Evolutionary conservation across 495 filamentous ascomycete genomes (phyloP), one percentile per base, ranked within the genome.

Genomic region (Friedmanniomyces simplex): DNA sequence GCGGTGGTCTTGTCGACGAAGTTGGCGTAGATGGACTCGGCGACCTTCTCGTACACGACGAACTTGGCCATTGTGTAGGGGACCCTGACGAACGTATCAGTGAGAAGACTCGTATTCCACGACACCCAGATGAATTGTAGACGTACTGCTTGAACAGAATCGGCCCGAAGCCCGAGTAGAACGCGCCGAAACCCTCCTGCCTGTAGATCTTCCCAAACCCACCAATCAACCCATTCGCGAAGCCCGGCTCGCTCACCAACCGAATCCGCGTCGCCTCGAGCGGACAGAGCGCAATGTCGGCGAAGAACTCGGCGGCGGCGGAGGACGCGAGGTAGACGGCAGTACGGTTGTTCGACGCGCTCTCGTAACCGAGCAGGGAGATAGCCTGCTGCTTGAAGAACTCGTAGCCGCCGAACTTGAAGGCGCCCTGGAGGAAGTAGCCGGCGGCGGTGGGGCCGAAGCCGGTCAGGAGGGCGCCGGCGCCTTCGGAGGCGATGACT

Each of bases 1-100:
- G 87, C 71, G 52, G 74, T 76, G 65, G 81, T 74, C 81, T 96
- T 96, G 81, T 91, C 85, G 53, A 63, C 24, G 66, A 85, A 79
- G 54, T 67, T 55, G 62, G 70, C 61, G 82, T 82, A 96, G 78
- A 88, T 67, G 48, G 77, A 59, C 79, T 98, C 94, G 66, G 84
- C 74, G 68, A 89, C 88, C 82, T 96, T 96, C 81, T 98, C 93
- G 84, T 85, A 96, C 65, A 96, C 93, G 74, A 96, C 93, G 82
- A 98, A 98, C 81, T 98, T 98, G 79, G 94, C 79, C 93, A 98
- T 96, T 72, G 93, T 98, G 80, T 98, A 98, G 59, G 93, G 93
- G 73, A 98, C 87, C 82, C 89, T 95, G 65, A 16, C 49, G 30
- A 10, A 25, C n/a, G 30, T 0, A 16, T 24, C 22, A 49, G 21